A percentile compares a stretch with the other conserved stretches of the same genome.
Evolutionary conservation across 2,329 filamentous ascomycete genomes (phyloP).

Genomic region (Pseudocercospora cruenta): DNA sequence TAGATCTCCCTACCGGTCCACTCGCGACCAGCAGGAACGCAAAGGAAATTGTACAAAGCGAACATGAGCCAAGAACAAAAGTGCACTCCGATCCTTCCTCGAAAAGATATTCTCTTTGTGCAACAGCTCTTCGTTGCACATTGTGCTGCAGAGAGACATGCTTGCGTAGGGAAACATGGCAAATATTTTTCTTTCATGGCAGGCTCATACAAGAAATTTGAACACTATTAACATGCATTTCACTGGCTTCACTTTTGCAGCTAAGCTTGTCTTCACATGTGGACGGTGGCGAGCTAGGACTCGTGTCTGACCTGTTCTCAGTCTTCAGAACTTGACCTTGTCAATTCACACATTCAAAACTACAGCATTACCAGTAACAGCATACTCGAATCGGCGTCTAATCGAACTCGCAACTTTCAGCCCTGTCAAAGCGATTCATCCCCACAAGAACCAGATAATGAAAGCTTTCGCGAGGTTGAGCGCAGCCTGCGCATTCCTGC

Average conservation of each 20-base stretch:
- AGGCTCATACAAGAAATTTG: neutral
- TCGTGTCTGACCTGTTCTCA: neutral
- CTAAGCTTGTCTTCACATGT: neutral
- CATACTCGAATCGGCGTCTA: too few relatives aligned
- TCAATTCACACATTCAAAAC: too few relatives aligned
- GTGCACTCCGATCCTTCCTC: neutral
- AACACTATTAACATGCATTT: neutral
- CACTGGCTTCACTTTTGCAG: neutral
- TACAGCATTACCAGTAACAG: too few relatives aligned
- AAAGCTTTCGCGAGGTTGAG: too few relatives aligned
- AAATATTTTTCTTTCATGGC: neutral
- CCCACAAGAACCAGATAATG: too few relatives aligned
- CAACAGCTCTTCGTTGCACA: neutral
- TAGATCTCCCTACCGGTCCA: neutral
- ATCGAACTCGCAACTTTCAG: too few relatives aligned
- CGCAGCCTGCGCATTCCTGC: too few relatives aligned
- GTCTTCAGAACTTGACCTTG: too few relatives aligned
- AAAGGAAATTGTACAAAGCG: neutral
- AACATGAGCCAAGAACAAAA: neutral
- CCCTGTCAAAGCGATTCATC: too few relatives aligned
- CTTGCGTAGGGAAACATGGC: neutral
- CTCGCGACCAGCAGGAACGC: neutral
- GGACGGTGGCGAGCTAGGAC: neutral
- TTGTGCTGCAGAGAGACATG: neutral
- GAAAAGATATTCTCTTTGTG: neutral